A percentile compares a stretch with the other conserved stretches of the same genome.
Conservation (phyloP, 495 filamentous ascomycete genomes). For the Trichoderma gamsii region DNA sequence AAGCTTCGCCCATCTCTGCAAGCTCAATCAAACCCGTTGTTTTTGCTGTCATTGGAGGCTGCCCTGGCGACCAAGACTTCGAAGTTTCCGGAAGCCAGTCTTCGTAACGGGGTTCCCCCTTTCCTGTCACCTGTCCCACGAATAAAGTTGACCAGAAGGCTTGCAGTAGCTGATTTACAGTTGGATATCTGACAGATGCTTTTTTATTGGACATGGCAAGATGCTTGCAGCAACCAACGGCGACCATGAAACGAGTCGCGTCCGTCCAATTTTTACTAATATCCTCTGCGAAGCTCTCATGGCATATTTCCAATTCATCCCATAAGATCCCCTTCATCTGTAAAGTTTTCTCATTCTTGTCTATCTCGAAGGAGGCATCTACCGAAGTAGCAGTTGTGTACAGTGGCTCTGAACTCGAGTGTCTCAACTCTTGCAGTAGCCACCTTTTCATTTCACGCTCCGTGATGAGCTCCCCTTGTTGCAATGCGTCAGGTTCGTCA, state of each 20-base stretch:
- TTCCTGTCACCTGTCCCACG: neutral
- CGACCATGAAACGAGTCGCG: neutral
- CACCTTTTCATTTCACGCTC: neutral
- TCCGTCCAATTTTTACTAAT: neutral
- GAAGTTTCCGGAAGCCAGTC: neutral
- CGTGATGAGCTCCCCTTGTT: neutral
- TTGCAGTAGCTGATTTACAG: neutral
- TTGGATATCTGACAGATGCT: neutral
- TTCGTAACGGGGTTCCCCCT: neutral
- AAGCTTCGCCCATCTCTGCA: neutral
- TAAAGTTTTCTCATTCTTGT: neutral
- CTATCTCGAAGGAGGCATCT: neutral
- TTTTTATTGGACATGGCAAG: neutral
- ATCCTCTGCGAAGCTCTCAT: neutral
- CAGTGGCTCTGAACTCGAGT: neutral
- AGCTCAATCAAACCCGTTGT: neutral
- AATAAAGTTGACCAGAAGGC: neutral
- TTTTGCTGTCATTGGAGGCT: neutral
- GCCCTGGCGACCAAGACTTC: neutral
- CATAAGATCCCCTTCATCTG: neutral
- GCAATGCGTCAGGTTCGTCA: neutral
- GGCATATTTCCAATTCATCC: neutral
- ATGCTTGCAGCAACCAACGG: neutral
- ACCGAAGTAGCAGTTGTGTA: neutral
- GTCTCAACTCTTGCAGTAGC: neutral